Evolutionary conservation across 78 protist species (phyloP).

Genomic region (Dictyostelium brefeldianum): DNA sequence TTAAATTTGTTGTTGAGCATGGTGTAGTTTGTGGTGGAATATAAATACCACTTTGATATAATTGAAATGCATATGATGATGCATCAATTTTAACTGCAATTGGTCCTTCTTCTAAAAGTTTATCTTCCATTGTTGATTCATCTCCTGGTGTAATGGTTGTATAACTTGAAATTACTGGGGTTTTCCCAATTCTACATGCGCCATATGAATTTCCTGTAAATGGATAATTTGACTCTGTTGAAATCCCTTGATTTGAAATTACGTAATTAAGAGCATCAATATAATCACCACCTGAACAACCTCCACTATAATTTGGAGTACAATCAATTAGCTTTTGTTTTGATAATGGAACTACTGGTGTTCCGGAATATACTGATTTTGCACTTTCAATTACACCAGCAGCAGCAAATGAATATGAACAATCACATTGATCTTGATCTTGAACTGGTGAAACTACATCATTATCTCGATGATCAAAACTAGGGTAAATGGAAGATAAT

Average conservation of each 20-base stretch:
- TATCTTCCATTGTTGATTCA: constrained; percentile 70
- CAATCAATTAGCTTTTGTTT: neutral
- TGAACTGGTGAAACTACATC: constrained; percentile 74
- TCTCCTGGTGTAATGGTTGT: constrained; percentile 17
- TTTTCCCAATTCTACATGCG: too few relatives aligned
- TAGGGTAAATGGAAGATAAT: neutral
- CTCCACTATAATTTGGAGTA: constrained; percentile 9
- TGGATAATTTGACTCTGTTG: too few relatives aligned
- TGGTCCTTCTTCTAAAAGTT: constrained; percentile 86
- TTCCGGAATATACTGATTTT: too few relatives aligned
- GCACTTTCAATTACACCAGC: neutral
- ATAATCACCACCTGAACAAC: constrained; percentile 82
- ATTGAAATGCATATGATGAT: neutral
- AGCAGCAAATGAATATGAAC: constrained; percentile 87
- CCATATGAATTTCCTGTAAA: too few relatives aligned
- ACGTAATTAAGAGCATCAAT: too few relatives aligned
- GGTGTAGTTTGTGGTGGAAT: neutral
- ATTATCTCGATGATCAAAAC: constrained; percentile 64
- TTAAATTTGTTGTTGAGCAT: constrained; percentile 75
- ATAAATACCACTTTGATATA: neutral
- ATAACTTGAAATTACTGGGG: too few relatives aligned
- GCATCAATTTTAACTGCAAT: neutral
- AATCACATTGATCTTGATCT: constrained; percentile 91
- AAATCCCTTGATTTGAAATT: too few relatives aligned
- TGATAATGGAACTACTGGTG: neutral